phyloP scores from a whole-genome alignment of 2,329 filamentous ascomycete species.

The Teratosphaeria viscida region DNA sequence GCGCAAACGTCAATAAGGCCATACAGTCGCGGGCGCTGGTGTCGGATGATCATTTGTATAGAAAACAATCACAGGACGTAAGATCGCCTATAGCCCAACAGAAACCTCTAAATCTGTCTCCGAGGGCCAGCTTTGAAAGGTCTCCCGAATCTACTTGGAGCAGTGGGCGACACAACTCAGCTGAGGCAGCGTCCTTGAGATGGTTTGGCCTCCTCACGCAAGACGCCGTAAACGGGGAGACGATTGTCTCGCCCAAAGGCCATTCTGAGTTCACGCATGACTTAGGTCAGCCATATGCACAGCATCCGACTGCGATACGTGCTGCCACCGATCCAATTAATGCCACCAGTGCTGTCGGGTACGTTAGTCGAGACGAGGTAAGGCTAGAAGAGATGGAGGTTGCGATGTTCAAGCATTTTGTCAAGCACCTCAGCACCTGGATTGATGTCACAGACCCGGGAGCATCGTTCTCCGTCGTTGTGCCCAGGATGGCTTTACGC shows the following conservation, averaged over 20 bases:
- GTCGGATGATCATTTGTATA: neutral
- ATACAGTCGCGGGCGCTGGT: neutral
- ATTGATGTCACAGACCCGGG: slow-evolving; percentile 33
- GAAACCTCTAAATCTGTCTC: neutral
- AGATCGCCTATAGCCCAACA: neutral
- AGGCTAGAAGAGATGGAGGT: slow-evolving; percentile 23
- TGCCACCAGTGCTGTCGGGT: slow-evolving; percentile 17
- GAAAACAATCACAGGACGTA: neutral
- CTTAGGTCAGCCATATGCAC: neutral
- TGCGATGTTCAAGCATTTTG: slow-evolving; percentile 27
- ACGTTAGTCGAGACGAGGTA: slow-evolving; percentile 2
- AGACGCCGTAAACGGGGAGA: slow-evolving; percentile 12
- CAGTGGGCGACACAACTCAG: slow-evolving; percentile 26
- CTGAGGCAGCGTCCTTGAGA: slow-evolving; percentile 31
- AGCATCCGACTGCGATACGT: neutral
- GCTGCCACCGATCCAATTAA: slow-evolving; percentile 8
- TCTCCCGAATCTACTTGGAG: slow-evolving; percentile 10
- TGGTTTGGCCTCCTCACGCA: slow-evolving; percentile 37
- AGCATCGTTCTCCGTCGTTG: slow-evolving; percentile 24
- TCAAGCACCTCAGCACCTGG: slow-evolving; percentile 24
- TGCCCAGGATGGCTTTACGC: slow-evolving; percentile 32
- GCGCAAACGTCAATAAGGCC: too few species aligned
- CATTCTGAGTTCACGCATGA: neutral
- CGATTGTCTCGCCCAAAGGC: neutral
- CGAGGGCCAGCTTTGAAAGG: neutral